phyloP scores from a whole-genome alignment of 2,329 filamentous ascomycete genomes.

The Macrophomina phaseolina region DNA sequence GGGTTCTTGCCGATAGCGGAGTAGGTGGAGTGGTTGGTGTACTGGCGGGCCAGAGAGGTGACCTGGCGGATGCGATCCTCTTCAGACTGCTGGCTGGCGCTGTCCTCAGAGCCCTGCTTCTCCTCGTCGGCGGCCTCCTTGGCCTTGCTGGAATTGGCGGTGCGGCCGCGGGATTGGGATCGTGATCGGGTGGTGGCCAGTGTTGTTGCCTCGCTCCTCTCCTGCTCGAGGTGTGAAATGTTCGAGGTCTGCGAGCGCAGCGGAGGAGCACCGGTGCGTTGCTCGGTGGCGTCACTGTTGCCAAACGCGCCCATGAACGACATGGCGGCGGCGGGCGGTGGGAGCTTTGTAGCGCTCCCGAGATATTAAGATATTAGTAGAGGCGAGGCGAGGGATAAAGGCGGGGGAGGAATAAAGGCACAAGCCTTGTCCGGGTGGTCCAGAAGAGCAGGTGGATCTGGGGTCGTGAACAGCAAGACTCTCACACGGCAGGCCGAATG shows the following conservation, averaged over 20 bases:
- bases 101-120: slow-evolving; percentile 33
- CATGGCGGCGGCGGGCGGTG: slow-evolving; percentile 16
- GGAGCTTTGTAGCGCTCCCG: background rate
- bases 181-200: slow-evolving; percentile 26
- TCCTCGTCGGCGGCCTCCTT: slow-evolving; percentile 32
- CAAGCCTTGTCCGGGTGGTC: background rate
- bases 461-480: slow-evolving; percentile 5
- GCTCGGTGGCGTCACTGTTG: slow-evolving; percentile 14
- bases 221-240: slow-evolving; percentile 20
- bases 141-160: slow-evolving; percentile 31
- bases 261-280: background rate
- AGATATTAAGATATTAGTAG: slow-evolving; percentile 12
- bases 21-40: slow-evolving; percentile 48
- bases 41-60: slow-evolving; percentile 48
- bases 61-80: slow-evolving; percentile 45
- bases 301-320: slow-evolving; percentile 27
- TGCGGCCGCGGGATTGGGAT: slow-evolving; percentile 34
- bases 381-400: background rate
- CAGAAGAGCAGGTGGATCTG: slow-evolving; percentile 4
- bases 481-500: slow-evolving; percentile 13
- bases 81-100: slow-evolving; percentile 33
- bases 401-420: background rate
- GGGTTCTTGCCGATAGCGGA: slow-evolving; percentile 47
- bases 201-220: slow-evolving; percentile 26
- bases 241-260: background rate